Evolutionary conservation across 495 filamentous ascomycete species (phyloP).

Genomic region (Cercophora scortea): DNA sequence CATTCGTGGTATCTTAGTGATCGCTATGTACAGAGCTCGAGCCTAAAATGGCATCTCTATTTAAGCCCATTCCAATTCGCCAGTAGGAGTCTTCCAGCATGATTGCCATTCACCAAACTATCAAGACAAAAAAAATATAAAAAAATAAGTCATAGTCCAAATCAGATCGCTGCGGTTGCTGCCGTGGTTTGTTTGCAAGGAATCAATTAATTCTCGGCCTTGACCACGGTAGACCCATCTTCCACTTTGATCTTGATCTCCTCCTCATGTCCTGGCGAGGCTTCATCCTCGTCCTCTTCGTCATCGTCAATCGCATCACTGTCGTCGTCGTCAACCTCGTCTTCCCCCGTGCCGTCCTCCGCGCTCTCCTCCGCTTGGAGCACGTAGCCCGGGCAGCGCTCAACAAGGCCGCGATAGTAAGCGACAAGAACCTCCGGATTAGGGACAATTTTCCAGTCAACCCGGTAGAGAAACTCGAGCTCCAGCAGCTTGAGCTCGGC

Average conservation of each 20-base stretch:
- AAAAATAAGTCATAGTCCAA: too few species aligned
- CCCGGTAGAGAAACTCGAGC: conserved; percentile 80
- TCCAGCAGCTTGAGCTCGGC: conserved; percentile 88
- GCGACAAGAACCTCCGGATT: conserved; percentile 87
- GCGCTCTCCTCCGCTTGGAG: conserved; percentile 25
- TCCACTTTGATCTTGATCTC: background rate
- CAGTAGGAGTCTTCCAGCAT: background rate
- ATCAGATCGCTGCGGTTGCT: too few species aligned
- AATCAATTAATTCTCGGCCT: too few species aligned
- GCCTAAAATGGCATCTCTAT: background rate
- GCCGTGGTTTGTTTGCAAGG: too few species aligned
- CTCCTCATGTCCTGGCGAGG: background rate
- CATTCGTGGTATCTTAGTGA: background rate
- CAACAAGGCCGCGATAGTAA: conserved; percentile 84
- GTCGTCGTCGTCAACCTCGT: conserved; percentile 12
- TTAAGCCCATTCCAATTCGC: background rate
- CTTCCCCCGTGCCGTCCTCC: conserved; percentile 8
- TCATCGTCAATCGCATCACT: conserved; percentile 13
- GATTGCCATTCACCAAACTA: too few species aligned
- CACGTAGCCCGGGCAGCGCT: conserved; percentile 37
- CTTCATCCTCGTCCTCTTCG: conserved; percentile 17
- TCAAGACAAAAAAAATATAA: too few species aligned
- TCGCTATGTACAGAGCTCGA: background rate
- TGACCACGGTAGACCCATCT: background rate
- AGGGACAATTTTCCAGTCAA: conserved; percentile 95